These are phyloP conservation scores for Cornus suecica DNA, from an alignment of 148 eudicot genomes.

Conservation along the genomic window DNA sequence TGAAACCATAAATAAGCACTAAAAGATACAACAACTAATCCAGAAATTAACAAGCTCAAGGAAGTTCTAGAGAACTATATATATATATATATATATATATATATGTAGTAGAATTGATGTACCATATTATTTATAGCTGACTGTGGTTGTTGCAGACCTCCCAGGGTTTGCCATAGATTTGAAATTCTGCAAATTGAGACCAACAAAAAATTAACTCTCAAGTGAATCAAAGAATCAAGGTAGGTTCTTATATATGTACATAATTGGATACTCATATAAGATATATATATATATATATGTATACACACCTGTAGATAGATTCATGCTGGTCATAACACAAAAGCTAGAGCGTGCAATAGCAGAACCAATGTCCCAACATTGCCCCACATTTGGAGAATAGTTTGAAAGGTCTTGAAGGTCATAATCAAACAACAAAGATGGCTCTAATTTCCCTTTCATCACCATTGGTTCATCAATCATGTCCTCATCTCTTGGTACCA, in stretches of 20 bases:
- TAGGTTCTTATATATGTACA: neutral
- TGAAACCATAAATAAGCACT: neutral
- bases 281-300: neutral
- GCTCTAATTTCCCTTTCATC: neutral
- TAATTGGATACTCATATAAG: neutral
- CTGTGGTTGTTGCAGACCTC: constrained; percentile 7
- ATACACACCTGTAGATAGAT: neutral
- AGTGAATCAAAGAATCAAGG: neutral
- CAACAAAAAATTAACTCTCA: neutral
- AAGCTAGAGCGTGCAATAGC: neutral
- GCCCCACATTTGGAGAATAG: neutral
- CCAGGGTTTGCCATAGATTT: constrained; percentile 9
- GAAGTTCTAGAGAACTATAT: neutral
- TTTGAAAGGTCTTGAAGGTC: neutral
- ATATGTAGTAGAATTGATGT: neutral
- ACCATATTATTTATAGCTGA: neutral
- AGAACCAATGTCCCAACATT: neutral
- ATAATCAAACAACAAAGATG: constrained; percentile 4
- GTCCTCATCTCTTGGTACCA: neutral
- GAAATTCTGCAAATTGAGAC: constrained; percentile 11
- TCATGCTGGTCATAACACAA: neutral
- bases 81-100: too few relatives aligned
- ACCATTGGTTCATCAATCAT: constrained; percentile 2
- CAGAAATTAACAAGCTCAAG: neutral
- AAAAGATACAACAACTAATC: neutral